phyloP scores from a whole-genome alignment of 2,329 filamentous ascomycete species.

The Elsinoe fawcettii region DNA sequence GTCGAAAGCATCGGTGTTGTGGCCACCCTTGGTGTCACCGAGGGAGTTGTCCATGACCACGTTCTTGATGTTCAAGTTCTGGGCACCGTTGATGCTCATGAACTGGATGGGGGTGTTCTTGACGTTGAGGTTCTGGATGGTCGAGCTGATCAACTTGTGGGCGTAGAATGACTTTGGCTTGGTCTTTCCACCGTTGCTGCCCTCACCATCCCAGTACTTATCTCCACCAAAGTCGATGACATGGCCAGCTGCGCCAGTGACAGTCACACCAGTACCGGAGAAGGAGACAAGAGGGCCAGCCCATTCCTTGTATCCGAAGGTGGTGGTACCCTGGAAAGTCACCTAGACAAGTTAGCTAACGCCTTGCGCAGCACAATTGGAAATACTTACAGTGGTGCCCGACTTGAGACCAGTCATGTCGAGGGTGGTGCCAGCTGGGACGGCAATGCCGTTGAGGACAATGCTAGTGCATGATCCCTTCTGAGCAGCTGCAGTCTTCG shows the following conservation, averaged over 20 bases:
- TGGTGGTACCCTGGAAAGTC: slow-evolving; percentile 58
- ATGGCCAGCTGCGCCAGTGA: slow-evolving; percentile 46
- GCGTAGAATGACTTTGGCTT: slow-evolving; percentile 60
- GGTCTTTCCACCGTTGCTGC: slow-evolving; percentile 51
- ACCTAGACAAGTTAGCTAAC: slow-evolving; percentile 31
- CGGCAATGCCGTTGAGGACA: slow-evolving; percentile 30
- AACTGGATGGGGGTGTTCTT: slow-evolving; percentile 50
- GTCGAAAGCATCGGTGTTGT: slow-evolving; percentile 29
- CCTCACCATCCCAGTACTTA: slow-evolving; percentile 55
- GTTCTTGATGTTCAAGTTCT: slow-evolving; percentile 39
- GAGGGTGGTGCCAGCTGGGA: slow-evolving; percentile 33
- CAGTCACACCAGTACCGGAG: slow-evolving; percentile 48
- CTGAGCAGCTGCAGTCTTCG: slow-evolving; percentile 16
- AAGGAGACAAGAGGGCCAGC: slow-evolving; percentile 55
- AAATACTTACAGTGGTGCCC: slow-evolving; percentile 27
- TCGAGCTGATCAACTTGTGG: slow-evolving; percentile 45
- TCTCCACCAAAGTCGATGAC: slow-evolving; percentile 50
- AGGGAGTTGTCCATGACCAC: slow-evolving; percentile 53
- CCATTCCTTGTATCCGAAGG: slow-evolving; percentile 61
- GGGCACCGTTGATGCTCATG: slow-evolving; percentile 41
- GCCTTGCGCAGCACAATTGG: neutral
- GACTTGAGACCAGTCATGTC: slow-evolving; percentile 30
- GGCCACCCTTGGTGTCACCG: slow-evolving; percentile 36
- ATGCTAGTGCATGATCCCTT: slow-evolving; percentile 31
- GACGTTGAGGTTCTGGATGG: slow-evolving; percentile 44